Evolutionary conservation across 2,329 filamentous ascomycete genomes (phyloP), one percentile per base, ranked within the genome.

Genomic region (Colletotrichum limetticola): DNA sequence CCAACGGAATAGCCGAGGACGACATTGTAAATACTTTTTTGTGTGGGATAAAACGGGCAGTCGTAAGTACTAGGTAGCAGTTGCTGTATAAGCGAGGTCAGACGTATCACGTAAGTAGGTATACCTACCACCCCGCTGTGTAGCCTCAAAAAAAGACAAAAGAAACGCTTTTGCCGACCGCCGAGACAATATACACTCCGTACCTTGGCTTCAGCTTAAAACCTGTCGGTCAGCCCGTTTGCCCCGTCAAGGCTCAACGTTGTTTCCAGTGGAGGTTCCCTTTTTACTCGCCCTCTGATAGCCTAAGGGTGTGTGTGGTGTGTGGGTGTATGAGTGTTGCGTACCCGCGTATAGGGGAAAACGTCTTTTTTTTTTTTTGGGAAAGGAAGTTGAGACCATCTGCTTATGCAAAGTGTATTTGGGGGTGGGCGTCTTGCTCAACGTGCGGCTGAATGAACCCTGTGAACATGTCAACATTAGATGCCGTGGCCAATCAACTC

Each of bases 81-180:
- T 35, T 12, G 16, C 37, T 19, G 37, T 42, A 42, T 49, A 76
- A 32, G 4, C 76, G 76, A 16, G n/a, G 26, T 28, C 26, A 22
- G 7, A n/a, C 7, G 26, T 24, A 30, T 5, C 11, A 11, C 32
- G 37, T 42, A n/a, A 19, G 24, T 49, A 37, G 12, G 24, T 63
- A 22, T 42, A 42, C 14, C 16, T 16, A 14, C 37, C 37, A 35
- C 32, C 32, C 32, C 32, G 32, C 11, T 12, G 32, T 12, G 11
- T 4, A 35, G 37, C 14, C 37, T 7, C 37, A 16, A 37, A 37
- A 37, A 14, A 35, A 37, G 5, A 37, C 12, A 37, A 37, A 37
- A 5, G 16, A 3, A 42, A 42, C 37, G 16, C 12, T 5, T 7
- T 1, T 24, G 9, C 26, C 19, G 14, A 35, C 57, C 24, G 9